phyloP scores from a whole-genome alignment of 208 protist genomes.

The Lotmaria passim region DNA sequence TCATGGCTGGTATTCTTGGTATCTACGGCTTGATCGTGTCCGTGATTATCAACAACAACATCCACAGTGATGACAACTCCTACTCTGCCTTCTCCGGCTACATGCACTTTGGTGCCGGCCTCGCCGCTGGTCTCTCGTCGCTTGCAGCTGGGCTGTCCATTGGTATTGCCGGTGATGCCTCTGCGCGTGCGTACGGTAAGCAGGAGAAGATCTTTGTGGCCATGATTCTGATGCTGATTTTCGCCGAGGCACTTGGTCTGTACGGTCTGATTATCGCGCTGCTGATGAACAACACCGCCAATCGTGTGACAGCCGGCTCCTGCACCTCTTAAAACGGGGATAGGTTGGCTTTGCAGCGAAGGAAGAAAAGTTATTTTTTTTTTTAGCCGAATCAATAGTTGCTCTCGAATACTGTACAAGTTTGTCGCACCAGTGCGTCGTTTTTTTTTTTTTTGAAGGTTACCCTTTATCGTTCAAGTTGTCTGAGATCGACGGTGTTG shows the following conservation, averaged over 20 bases:
- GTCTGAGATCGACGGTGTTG: too few relatives aligned
- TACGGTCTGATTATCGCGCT: constrained; percentile 99
- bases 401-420: too few relatives aligned
- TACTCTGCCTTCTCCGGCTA: constrained; percentile 84
- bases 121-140: constrained; percentile 95
- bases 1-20: constrained; percentile 98
- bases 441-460: too few relatives aligned
- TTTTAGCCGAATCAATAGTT: too few relatives aligned
- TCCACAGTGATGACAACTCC: constrained; percentile 68
- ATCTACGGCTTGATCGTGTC: constrained; percentile 99
- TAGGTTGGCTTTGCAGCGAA: too few relatives aligned
- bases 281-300: constrained; percentile 91
- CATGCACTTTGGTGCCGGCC: constrained; percentile 88
- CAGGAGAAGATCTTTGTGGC: constrained; percentile 98
- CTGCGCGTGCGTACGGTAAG: constrained; percentile 87
- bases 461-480: too few relatives aligned
- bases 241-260: constrained; percentile 98
- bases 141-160: constrained; percentile 99
- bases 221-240: constrained; percentile 99
- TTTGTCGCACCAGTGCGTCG: too few relatives aligned
- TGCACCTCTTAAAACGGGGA: constrained; percentile 24
- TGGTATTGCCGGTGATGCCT: constrained; percentile 99
- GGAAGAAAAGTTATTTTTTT: too few relatives aligned
- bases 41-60: constrained; percentile 96
- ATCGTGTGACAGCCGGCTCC: constrained; percentile 51